Base-by-base conservation (phyloP, 768 basidiomycete genomes). In the Tylopilus felleus region DNA sequence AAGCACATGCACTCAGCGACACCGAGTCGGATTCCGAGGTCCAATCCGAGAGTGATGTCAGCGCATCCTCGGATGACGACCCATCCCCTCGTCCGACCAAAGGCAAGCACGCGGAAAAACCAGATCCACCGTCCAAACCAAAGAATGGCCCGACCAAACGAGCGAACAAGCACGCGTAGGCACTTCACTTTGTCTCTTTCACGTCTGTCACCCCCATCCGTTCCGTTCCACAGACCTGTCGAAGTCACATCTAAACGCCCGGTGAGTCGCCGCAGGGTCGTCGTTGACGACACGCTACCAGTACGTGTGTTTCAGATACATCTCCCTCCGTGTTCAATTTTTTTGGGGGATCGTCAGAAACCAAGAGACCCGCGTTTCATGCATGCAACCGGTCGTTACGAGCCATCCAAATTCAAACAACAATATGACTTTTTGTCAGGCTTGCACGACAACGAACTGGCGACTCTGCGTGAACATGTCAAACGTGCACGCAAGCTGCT, bases 351-450 rank as follows among this genome's bases (percentile, higher is more conserved):
- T n/a, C 8, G 35, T 52, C 48, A 95, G 93, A 81, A 85, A 71
- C 68, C 84, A 14, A 82, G 93, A 28, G 94, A 98, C 72, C 94
- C 95, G 1, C 83, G 94, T 44, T 98, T 98, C 72, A 74, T 88
- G 25, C 78, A 83, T 25, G 71, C 88, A 9, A 76, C 87, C 14
- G 93, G 93, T 14, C 76, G 82, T 56, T 84, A 87, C 60, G 81
- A 85, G 16, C 62, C 77, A 0, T 71, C 83, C 43, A 81, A 82
- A 31, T 94, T 91, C 67, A 80, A 77, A 19, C 66, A 80, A 42
- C 82, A 84, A 29, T 97, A 96, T 60, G 74, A 74, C 1, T 97
- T 98, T 68, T 76, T 98, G 27, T 72, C 82, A 2, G 80, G 80
- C 5, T 66, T 88, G 44, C 88, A 86, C 63, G 67, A 74, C 41